Conservation (phyloP, 768 basidiomycete species). For the Hirschioporus abietinus region DNA sequence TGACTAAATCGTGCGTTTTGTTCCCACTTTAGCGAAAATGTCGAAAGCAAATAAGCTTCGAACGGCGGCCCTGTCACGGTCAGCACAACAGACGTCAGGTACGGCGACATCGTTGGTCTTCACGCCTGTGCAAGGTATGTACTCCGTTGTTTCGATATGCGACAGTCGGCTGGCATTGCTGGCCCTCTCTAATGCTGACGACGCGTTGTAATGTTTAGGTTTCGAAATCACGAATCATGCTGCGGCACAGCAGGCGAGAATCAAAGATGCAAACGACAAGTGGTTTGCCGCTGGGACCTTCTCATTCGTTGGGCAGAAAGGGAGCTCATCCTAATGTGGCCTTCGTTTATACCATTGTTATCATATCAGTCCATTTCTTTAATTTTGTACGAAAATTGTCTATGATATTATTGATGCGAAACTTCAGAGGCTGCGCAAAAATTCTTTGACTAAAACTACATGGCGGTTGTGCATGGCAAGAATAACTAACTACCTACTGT, state of each 20-base stretch:
- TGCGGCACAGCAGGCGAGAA: slow-evolving; percentile 67
- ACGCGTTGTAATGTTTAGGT: slow-evolving; percentile 41
- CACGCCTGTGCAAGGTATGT: slow-evolving; percentile 86
- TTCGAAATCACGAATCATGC: slow-evolving; percentile 93
- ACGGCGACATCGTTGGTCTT: slow-evolving; percentile 90
- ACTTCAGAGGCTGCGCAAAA: not conserved
- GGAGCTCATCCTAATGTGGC: slow-evolving; percentile 14
- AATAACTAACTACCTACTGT: not conserved
- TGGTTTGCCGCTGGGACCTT: slow-evolving; percentile 92
- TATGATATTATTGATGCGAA: not conserved
- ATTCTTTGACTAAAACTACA: not conserved
- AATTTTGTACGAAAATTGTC: not conserved
- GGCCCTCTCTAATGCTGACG: slow-evolving; percentile 13
- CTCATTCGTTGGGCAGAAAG: slow-evolving; percentile 66
- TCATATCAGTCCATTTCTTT: not conserved
- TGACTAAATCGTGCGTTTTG: slow-evolving; percentile 1
- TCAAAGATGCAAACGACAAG: slow-evolving; percentile 93
- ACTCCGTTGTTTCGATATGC: too few relatives aligned
- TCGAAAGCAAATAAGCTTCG: slow-evolving; percentile 93
- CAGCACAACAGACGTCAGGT: slow-evolving; percentile 69
- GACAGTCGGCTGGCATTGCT: slow-evolving; percentile 7
- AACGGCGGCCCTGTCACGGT: slow-evolving; percentile 74
- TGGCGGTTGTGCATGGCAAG: not conserved
- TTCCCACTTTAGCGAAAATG: slow-evolving; percentile 68
- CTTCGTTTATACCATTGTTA: not conserved